phyloP scores from a whole-genome alignment of 148 eudicot species.

The Salicornia ramosissima region DNA sequence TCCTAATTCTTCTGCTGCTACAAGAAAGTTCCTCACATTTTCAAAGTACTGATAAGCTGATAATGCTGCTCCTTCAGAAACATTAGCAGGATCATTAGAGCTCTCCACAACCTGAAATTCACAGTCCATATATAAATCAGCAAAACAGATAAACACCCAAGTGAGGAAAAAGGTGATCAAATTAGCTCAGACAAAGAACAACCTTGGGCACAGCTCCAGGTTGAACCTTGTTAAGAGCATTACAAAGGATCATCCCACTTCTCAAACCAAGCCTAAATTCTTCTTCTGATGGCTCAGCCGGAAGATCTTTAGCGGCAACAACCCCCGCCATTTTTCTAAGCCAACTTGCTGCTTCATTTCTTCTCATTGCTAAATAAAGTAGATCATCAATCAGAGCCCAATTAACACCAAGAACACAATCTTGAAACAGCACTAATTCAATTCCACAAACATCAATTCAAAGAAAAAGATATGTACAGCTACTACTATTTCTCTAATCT shows the following conservation, averaged over 20 bases:
- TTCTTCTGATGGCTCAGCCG: constrained; percentile 91
- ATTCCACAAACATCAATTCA: too few relatives aligned
- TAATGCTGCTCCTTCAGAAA: constrained; percentile 94
- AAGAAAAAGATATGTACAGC: too few relatives aligned
- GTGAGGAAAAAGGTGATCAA: not conserved
- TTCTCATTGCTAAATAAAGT: constrained; percentile 36
- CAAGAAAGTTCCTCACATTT: constrained; percentile 92
- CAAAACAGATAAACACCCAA: constrained; percentile 2
- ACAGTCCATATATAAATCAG: constrained; percentile 5
- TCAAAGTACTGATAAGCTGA: constrained; percentile 95
- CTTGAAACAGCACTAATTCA: not conserved
- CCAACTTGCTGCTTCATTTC: constrained; percentile 94
- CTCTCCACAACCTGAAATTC: constrained; percentile 72
- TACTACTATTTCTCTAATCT: not conserved
- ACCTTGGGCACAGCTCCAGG: constrained; percentile 95
- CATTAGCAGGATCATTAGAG: constrained; percentile 59
- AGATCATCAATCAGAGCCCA: constrained; percentile 13
- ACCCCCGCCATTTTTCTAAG: constrained; percentile 82
- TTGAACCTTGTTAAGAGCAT: constrained; percentile 76
- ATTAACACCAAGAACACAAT: constrained; percentile 5
- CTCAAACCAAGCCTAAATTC: constrained; percentile 80
- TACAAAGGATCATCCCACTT: constrained; percentile 87
- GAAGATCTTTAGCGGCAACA: constrained; percentile 80
- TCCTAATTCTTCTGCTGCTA: constrained; percentile 68
- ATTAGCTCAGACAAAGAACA: constrained; percentile 9